These are phyloP conservation scores for Pythium grandisporangium DNA, from an alignment of 352 stramenopile species.

Conservation along the genomic window DNA sequence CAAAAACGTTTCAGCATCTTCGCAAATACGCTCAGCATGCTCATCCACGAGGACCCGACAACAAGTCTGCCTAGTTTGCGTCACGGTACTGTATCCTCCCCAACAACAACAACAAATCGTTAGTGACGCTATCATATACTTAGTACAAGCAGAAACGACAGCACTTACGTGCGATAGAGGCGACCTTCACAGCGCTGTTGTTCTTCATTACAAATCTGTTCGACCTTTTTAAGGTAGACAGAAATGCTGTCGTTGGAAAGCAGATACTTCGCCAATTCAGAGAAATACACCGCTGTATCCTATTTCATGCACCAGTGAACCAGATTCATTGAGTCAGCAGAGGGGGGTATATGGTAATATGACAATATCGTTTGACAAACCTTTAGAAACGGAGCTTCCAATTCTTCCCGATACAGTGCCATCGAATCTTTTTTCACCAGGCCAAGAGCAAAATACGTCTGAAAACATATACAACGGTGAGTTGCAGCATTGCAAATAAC, in stretches of 20 bases:
- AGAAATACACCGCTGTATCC: constrained; percentile 66
- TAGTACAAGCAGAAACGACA: background rate
- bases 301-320: too few species aligned
- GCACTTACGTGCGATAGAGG: constrained; percentile 66
- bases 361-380: too few species aligned
- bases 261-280: constrained; percentile 45
- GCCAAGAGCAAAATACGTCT: constrained; percentile 76
- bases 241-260: constrained; percentile 58
- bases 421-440: constrained; percentile 71
- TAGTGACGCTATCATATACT: too few species aligned
- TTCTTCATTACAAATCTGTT: constrained; percentile 69
- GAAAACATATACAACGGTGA: constrained; percentile 1
- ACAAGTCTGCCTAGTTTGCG: constrained; percentile 69
- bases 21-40: constrained; percentile 74
- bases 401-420: constrained; percentile 70
- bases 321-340: too few species aligned
- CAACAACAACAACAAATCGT: too few species aligned
- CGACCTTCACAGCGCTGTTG: constrained; percentile 65
- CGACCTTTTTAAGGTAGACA: constrained; percentile 63
- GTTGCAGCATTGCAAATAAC: background rate
- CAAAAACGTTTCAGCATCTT: constrained; percentile 67
- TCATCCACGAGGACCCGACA: constrained; percentile 72
- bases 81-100: constrained; percentile 64
- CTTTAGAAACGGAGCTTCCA: constrained; percentile 64
- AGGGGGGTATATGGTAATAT: too few species aligned